Evolutionary conservation across 2,329 filamentous ascomycete genomes (phyloP).

Genomic region (Harringtonia lauricola): DNA sequence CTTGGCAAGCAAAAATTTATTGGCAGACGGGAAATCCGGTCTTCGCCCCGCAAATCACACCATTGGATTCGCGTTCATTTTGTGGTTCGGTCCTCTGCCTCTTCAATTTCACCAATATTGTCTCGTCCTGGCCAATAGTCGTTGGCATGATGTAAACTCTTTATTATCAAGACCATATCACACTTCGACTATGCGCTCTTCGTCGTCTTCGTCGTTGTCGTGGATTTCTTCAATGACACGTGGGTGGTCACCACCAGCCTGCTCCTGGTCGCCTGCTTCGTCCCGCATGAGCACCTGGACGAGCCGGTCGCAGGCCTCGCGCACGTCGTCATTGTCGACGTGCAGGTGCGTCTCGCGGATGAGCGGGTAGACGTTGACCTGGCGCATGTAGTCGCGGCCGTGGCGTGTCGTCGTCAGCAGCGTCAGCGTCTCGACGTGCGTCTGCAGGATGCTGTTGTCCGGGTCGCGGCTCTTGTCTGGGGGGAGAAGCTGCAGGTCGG

Average conservation of each 20-base stretch:
- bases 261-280: constrained; percentile 32
- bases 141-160: too few species aligned
- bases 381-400: constrained; percentile 63
- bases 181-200: constrained; percentile 44
- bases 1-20: too few species aligned
- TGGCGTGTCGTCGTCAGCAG: constrained; percentile 69
- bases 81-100: not conserved
- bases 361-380: constrained; percentile 78
- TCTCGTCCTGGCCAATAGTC: too few species aligned
- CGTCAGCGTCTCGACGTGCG: constrained; percentile 80
- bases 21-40: too few species aligned
- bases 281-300: constrained; percentile 84
- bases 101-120: too few species aligned
- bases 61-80: not conserved
- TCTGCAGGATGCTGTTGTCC: constrained; percentile 66
- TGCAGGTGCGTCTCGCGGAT: constrained; percentile 75
- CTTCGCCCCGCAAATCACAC: too few species aligned
- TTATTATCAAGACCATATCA: not conserved
- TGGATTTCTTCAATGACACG: constrained; percentile 28
- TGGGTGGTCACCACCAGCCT: not conserved
- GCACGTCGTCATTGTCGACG: constrained; percentile 67
- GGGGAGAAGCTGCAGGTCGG: constrained; percentile 79
- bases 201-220: constrained; percentile 30
- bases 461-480: constrained; percentile 80
- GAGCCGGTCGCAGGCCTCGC: constrained; percentile 75